These are phyloP conservation scores for Aspergillus clavatus DNA, from an alignment of 2,329 filamentous ascomycete genomes.

Conservation along the genomic window DNA sequence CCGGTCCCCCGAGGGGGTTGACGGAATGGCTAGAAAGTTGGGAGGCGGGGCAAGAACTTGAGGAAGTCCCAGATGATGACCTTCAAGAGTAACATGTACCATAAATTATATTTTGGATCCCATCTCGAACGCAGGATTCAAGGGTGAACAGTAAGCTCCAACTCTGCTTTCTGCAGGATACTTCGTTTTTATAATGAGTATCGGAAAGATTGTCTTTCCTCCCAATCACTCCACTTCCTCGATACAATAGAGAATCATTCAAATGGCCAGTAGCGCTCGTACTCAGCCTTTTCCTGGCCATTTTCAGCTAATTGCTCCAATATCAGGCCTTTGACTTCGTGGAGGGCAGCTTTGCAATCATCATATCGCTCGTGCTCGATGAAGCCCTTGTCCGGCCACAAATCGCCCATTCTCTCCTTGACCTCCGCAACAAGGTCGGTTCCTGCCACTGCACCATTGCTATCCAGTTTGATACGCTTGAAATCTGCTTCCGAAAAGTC, in stretches of 20 bases:
- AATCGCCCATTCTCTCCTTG: conserved; percentile 23
- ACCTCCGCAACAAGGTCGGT: conserved; percentile 21
- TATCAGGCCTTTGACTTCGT: conserved; percentile 21
- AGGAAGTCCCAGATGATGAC: no score
- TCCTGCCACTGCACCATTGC: conserved; percentile 22
- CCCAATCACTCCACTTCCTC: no score
- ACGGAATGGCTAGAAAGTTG: no score
- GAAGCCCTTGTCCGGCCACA: conserved; percentile 29
- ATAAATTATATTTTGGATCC: no score
- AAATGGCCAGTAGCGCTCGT: conserved; percentile 26
- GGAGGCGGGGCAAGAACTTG: no score
- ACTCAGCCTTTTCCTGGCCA: conserved; percentile 24
- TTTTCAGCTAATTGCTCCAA: conserved; percentile 24
- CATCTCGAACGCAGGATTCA: no score
- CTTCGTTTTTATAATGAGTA: no score
- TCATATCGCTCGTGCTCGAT: conserved; percentile 24
- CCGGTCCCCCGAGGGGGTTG: no score
- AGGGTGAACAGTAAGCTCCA: no score
- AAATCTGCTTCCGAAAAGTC: conserved; percentile 22
- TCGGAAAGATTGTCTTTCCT: no score
- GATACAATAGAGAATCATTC: conserved; percentile 23
- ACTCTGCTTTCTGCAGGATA: no score
- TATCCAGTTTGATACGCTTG: conserved; percentile 23
- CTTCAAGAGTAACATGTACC: no score
- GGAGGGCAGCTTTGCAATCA: conserved; percentile 24